Conservation (phyloP, 1,139 yeast genomes). For the Zygosaccharomyces pseudobailii region DNA sequence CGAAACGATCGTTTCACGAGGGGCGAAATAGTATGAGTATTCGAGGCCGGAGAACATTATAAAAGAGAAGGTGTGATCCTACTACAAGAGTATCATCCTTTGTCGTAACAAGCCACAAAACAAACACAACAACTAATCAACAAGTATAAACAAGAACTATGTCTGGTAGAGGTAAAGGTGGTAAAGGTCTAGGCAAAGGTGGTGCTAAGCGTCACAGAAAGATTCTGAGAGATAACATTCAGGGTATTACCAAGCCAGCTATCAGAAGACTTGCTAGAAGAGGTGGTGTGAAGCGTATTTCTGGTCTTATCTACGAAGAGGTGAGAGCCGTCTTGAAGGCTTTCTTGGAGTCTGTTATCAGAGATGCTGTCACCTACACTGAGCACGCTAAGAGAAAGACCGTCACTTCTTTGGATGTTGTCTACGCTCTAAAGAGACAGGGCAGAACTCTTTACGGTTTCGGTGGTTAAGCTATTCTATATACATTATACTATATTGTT, state of each 20-base stretch:
- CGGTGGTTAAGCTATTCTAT: slow-evolving; percentile 69
- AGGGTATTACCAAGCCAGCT: slow-evolving; percentile 99
- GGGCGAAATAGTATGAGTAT: slow-evolving; percentile 8
- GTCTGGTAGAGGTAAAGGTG: slow-evolving; percentile 99
- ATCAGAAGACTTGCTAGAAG: slow-evolving; percentile 99
- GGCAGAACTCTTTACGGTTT: slow-evolving; percentile 99
- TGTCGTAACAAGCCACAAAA: slow-evolving; percentile 2
- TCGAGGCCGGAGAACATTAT: slow-evolving; percentile 1
- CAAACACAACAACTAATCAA: slow-evolving; percentile 7
- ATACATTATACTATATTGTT: slow-evolving; percentile 3
- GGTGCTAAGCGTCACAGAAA: slow-evolving; percentile 99
- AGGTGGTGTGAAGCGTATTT: slow-evolving; percentile 99
- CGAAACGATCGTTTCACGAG: slow-evolving; percentile 10
- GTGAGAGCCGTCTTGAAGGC: slow-evolving; percentile 95
- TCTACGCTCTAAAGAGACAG: slow-evolving; percentile 99
- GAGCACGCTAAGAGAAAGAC: slow-evolving; percentile 99
- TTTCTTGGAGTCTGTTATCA: slow-evolving; percentile 93
- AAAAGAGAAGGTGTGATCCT: slow-evolving; percentile 68
- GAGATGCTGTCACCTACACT: slow-evolving; percentile 98
- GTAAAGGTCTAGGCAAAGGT: slow-evolving; percentile 98
- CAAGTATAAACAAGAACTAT: slow-evolving; percentile 42
- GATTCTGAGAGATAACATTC: slow-evolving; percentile 98
- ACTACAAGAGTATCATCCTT: slow-evolving; percentile 44
- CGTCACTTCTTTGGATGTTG: slow-evolving; percentile 97
- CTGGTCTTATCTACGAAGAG: slow-evolving; percentile 98